A percentile compares a stretch with the other conserved stretches of the same genome.
phyloP scores from a whole-genome alignment of 179 eudicot species.

The Corrigiola litoralis region DNA sequence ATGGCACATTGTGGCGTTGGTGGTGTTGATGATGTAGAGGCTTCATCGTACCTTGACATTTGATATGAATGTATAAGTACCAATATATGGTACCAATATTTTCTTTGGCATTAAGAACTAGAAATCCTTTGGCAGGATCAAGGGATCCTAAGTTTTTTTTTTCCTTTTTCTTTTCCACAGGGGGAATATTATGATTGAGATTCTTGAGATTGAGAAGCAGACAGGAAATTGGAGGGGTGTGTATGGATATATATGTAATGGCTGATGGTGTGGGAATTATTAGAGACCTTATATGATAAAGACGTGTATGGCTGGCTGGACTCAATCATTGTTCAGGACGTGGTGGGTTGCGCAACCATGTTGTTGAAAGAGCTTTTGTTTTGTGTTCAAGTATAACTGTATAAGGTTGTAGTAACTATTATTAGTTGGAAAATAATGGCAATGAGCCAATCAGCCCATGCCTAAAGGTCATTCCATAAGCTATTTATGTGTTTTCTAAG shows the following conservation, averaged over 20 bases:
- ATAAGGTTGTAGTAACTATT: not conserved
- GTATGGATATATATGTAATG: constrained; percentile 37
- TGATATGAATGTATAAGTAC: constrained; percentile 1
- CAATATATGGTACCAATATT: not conserved
- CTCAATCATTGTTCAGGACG: constrained; percentile 22
- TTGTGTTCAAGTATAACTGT: not conserved
- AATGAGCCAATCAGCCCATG: no score
- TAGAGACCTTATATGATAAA: constrained; percentile 15
- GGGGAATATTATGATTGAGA: constrained; percentile 11
- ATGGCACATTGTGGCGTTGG: constrained; percentile 14
- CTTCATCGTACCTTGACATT: constrained; percentile 17
- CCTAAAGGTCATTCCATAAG: no score
- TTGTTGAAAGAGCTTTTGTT: constrained; percentile 4
- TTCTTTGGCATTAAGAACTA: no score
- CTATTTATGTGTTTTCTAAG: no score
- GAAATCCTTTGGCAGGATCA: not conserved
- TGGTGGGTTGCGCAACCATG: constrained; percentile 16
- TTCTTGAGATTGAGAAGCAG: constrained; percentile 23
- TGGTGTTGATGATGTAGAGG: constrained; percentile 14
- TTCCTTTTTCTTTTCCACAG: not conserved
- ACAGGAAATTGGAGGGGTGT: constrained; percentile 25
- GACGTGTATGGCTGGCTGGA: constrained; percentile 30
- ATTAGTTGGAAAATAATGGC: no score
- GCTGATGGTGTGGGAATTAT: constrained; percentile 11
- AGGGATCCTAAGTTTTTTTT: not conserved